Conservation (phyloP, 768 basidiomycete genomes). For the Pleurotus cornucopiae region DNA sequence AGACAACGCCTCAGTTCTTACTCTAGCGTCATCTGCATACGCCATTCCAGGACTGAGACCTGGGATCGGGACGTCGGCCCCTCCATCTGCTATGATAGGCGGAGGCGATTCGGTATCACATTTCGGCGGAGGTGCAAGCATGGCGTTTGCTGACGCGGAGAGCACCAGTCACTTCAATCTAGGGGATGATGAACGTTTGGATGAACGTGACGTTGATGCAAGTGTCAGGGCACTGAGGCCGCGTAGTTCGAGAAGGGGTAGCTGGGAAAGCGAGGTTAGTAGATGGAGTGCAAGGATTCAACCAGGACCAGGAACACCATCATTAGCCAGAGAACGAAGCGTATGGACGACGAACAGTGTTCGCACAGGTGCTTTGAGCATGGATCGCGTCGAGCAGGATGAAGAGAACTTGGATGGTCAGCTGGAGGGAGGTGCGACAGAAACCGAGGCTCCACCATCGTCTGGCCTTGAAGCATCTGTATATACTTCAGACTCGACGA, state of each 20-base stretch:
- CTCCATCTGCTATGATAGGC: slow-evolving; percentile 46
- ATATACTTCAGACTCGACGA: neutral
- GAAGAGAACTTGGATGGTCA: slow-evolving; percentile 20
- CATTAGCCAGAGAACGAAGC: slow-evolving; percentile 49
- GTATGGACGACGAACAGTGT: slow-evolving; percentile 59
- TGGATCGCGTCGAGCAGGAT: slow-evolving; percentile 32
- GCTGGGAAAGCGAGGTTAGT: slow-evolving; percentile 89
- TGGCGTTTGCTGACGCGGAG: slow-evolving; percentile 51
- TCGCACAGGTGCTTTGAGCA: slow-evolving; percentile 52
- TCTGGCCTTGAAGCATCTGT: neutral
- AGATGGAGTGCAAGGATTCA: slow-evolving; percentile 80
- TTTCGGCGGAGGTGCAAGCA: slow-evolving; percentile 52
- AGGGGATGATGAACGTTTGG: slow-evolving; percentile 62
- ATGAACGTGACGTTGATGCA: slow-evolving; percentile 75
- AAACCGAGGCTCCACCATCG: slow-evolving; percentile 11
- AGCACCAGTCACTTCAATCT: slow-evolving; percentile 65
- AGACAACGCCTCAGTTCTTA: slow-evolving; percentile 90
- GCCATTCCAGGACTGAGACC: slow-evolving; percentile 59
- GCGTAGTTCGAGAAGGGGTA: slow-evolving; percentile 79
- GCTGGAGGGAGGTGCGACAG: slow-evolving; percentile 18
- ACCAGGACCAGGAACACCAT: slow-evolving; percentile 40
- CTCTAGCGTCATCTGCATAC: slow-evolving; percentile 91
- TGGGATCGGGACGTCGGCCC: slow-evolving; percentile 39
- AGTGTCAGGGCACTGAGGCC: slow-evolving; percentile 88
- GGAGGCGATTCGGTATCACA: slow-evolving; percentile 67